These are phyloP conservation scores for Penicillium pulvis DNA, from an alignment of 495 filamentous ascomycete species.

Conservation along the genomic window DNA sequence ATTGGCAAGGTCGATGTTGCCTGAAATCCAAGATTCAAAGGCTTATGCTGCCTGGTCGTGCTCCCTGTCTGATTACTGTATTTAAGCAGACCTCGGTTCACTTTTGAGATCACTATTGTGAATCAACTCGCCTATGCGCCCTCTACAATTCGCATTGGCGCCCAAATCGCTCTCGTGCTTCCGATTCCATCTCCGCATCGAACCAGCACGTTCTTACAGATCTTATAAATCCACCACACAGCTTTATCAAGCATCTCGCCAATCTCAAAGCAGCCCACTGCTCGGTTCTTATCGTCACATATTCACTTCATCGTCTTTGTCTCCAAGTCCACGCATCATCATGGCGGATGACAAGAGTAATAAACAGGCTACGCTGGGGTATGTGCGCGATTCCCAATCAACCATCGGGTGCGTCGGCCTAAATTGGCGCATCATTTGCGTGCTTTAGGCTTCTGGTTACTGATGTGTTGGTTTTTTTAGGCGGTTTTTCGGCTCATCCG, in stretches of 20 bases:
- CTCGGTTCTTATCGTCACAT: neutral
- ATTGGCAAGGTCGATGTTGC: slow-evolving; percentile 9
- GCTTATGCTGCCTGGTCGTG: slow-evolving; percentile 14
- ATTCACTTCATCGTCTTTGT: neutral
- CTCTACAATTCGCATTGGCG: slow-evolving; percentile 22
- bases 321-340: slow-evolving; percentile 6
- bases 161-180: slow-evolving; percentile 23
- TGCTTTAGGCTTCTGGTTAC: neutral
- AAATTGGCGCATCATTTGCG: neutral
- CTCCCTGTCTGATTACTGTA: slow-evolving; percentile 1
- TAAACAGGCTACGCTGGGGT: slow-evolving; percentile 93
- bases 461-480: slow-evolving; percentile 22
- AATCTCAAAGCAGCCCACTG: neutral
- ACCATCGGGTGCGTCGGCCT: slow-evolving; percentile 76
- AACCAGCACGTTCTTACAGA: neutral
- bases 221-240: neutral
- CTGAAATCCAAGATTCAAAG: slow-evolving; percentile 2
- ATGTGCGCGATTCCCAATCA: slow-evolving; percentile 77
- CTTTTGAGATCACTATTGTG: no score
- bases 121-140: slow-evolving; percentile 33
- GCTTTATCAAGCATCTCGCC: neutral
- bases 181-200: slow-evolving; percentile 11
- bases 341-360: slow-evolving; percentile 46
- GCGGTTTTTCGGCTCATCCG: slow-evolving; percentile 48
- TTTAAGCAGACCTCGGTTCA: neutral